phyloP scores from a whole-genome alignment of 2,329 filamentous ascomycete species.

The Pseudocercospora fijiensis region DNA sequence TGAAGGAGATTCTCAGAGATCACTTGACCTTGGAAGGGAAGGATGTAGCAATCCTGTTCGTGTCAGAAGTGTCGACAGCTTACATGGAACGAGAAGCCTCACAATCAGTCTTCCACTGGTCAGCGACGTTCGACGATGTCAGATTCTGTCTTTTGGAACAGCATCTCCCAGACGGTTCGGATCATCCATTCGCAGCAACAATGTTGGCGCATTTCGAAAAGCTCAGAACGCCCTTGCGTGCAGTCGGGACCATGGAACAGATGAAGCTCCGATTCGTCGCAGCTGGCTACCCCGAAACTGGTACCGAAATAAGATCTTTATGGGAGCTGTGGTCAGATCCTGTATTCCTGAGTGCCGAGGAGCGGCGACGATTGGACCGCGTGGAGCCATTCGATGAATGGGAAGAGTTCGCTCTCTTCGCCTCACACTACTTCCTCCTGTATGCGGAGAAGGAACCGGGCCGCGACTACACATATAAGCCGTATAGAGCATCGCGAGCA shows the following conservation, averaged over 20 bases:
- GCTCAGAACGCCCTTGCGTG: slow-evolving; percentile 73
- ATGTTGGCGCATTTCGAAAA: slow-evolving; percentile 85
- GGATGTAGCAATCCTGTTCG: slow-evolving; percentile 64
- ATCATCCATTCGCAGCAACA: slow-evolving; percentile 80
- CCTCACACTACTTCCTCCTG: slow-evolving; percentile 79
- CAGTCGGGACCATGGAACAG: slow-evolving; percentile 61
- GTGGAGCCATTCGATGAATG: slow-evolving; percentile 91
- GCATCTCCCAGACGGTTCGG: slow-evolving; percentile 71
- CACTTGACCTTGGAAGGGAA: slow-evolving; percentile 60
- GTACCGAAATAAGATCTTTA: slow-evolving; percentile 63
- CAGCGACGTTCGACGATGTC: slow-evolving; percentile 67
- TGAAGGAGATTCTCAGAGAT: slow-evolving; percentile 60
- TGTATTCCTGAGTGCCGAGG: slow-evolving; percentile 59
- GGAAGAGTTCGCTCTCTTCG: slow-evolving; percentile 89
- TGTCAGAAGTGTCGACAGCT: slow-evolving; percentile 86
- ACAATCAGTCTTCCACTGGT: slow-evolving; percentile 75
- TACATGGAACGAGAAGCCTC: slow-evolving; percentile 78
- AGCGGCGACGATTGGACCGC: slow-evolving; percentile 63
- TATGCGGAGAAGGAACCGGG: slow-evolving; percentile 55
- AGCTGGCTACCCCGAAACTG: slow-evolving; percentile 62
- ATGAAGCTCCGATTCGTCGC: slow-evolving; percentile 67
- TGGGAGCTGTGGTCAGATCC: slow-evolving; percentile 81
- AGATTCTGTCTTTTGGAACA: slow-evolving; percentile 87
- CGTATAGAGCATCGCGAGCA: slow-evolving; percentile 28
- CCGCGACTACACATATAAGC: slow-evolving; percentile 28